Base-by-base conservation (phyloP, 2,329 filamentous ascomycete species). In the Tolypocladium paradoxum region DNA sequence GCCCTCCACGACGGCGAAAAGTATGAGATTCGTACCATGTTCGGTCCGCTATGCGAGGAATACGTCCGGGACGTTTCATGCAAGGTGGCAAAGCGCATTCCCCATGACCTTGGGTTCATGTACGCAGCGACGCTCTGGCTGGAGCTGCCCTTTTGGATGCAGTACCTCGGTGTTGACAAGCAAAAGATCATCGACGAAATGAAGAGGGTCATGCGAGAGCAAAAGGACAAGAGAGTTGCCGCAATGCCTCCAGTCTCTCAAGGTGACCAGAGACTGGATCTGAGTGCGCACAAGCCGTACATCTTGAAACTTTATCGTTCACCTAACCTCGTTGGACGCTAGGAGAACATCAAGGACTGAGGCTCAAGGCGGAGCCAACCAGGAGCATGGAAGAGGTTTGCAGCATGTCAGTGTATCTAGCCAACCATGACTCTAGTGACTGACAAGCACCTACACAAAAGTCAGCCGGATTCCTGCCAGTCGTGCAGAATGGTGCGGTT, bases 11-110 rank as follows among this genome's bases (percentile, higher is more conserved):
- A 40, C 3, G 9, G 4, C 8, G 3, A 11, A 14, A 22, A 22
- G 6, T 0, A 14, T 12, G 1, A 4, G 2, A 24, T 40, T 14
- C 12, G n/a, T 2, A 4, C 0, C 20, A 8, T 14, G 3, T 40
- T 40, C 4, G 37, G 37, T 6, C n/a, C 20, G 20, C n/a, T 40
- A 9, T 40, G 37, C 20, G 11, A 40, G 20, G 9, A 40, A 12
- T 40, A 40, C 11, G 37, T 40, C 37, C 20, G 20, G 11, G 20
- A 40, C 9, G 37, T 40, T 2, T 24, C 37, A 1, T 8, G 20
- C 20, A 40, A 24, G 37, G 11, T 24, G n/a, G 37, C 37, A 6
- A 24, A 1, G 11, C 9, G 9, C 0, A 6, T 40, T 24, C 37
- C 37, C n/a, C 8, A 24, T 6, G 6, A 24, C 7, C 37, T 40